Conservation (phyloP, 2,329 filamentous ascomycete genomes). For the Aspergillus ochraceus region DNA sequence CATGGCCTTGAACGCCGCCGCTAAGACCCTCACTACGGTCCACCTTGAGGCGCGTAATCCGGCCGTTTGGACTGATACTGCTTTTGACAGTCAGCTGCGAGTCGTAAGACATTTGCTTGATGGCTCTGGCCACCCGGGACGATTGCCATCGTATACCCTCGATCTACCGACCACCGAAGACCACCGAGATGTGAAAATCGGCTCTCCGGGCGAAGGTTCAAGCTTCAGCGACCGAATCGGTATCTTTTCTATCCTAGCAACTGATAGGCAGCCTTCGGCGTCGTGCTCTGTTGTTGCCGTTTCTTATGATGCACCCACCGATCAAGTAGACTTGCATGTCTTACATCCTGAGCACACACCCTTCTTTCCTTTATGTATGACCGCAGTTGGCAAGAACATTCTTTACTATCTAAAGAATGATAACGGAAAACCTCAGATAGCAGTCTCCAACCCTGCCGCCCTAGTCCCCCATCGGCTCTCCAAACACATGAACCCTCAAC, state of each 20-base stretch:
- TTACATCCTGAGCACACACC: slow-evolving; percentile 7
- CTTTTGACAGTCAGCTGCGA: slow-evolving; percentile 5
- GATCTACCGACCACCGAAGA: not conserved
- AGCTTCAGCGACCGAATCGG: slow-evolving; percentile 10
- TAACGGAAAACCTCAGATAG: slow-evolving; percentile 17
- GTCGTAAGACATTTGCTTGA: slow-evolving; percentile 15
- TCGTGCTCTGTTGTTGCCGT: slow-evolving; percentile 6
- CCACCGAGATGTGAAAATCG: not conserved
- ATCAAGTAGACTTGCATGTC: slow-evolving; percentile 13
- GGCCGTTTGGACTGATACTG: not conserved
- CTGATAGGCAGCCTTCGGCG: not conserved
- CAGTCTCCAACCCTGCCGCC: slow-evolving; percentile 18
- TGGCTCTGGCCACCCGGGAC: not conserved
- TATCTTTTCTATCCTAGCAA: slow-evolving; percentile 5
- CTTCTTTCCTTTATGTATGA: slow-evolving; percentile 8
- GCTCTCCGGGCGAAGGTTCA: slow-evolving; percentile 1
- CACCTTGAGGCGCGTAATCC: slow-evolving; percentile 8
- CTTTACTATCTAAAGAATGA: slow-evolving; percentile 21
- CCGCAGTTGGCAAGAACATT: slow-evolving; percentile 13
- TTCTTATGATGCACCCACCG: slow-evolving; percentile 10
- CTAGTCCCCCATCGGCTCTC: slow-evolving; percentile 11
- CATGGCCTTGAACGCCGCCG: slow-evolving; percentile 16
- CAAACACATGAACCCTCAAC: slow-evolving; percentile 10
- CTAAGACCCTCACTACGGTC: slow-evolving; percentile 19
- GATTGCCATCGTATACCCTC: slow-evolving; percentile 3